A percentile compares a stretch with the other conserved stretches of the same genome.
Evolutionary conservation across 2,329 filamentous ascomycete genomes (phyloP).

Genomic region (Pseudocercospora cruenta): DNA sequence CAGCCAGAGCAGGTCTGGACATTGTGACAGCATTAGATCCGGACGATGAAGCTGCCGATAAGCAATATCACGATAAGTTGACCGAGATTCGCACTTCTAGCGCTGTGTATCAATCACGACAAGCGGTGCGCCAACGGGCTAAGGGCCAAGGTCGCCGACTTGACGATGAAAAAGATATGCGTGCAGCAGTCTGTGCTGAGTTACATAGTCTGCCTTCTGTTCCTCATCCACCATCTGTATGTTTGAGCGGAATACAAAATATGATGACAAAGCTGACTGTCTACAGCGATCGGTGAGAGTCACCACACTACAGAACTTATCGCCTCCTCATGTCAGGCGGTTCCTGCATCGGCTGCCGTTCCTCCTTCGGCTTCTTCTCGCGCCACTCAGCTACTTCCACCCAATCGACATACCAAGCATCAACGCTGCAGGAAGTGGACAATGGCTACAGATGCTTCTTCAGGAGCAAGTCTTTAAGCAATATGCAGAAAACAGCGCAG

Average conservation of each 20-base stretch:
- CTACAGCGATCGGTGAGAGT: conserved; percentile 49
- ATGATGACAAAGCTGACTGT: background rate
- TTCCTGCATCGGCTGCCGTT: conserved; percentile 57
- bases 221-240: conserved; percentile 50
- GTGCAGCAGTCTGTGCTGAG: conserved; percentile 55
- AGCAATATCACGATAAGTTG: conserved; percentile 49
- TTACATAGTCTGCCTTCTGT: conserved; percentile 54
- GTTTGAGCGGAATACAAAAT: background rate
- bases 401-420: conserved; percentile 56
- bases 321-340: conserved; percentile 44
- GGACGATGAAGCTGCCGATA: conserved; percentile 49
- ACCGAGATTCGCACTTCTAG: conserved; percentile 46
- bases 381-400: conserved; percentile 57
- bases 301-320: conserved; percentile 52
- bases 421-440: conserved; percentile 54
- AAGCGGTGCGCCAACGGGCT: conserved; percentile 34
- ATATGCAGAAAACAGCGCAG: conserved; percentile 48
- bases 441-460: conserved; percentile 54
- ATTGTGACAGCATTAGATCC: conserved; percentile 49
- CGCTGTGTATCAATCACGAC: conserved; percentile 42
- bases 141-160: conserved; percentile 41
- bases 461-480: conserved; percentile 55
- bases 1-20: conserved; percentile 43
- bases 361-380: conserved; percentile 53
- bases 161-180: conserved; percentile 49